Evolutionary conservation across 225 moss, liverwort and hornwort genomes (phyloP).

Genomic region (Pleurozium schreberi): DNA sequence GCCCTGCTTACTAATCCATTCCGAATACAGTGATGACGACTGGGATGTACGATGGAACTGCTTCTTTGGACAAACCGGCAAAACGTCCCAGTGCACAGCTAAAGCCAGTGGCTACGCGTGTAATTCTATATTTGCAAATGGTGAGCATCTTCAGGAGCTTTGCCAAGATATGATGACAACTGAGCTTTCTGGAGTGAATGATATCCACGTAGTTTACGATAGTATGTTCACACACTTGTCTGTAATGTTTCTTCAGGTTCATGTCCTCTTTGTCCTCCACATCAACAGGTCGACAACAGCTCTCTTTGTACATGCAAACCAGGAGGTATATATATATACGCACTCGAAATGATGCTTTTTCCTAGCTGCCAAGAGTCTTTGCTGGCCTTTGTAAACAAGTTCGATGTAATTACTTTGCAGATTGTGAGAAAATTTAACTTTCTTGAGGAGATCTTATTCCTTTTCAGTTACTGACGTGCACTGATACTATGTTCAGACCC

Average conservation of each 20-base stretch:
- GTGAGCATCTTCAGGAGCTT: not conserved
- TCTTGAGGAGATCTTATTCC: not conserved
- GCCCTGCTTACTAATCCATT: not conserved
- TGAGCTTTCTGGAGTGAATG: not conserved
- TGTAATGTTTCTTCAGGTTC: constrained; percentile 1
- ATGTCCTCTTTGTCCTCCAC: constrained; percentile 18
- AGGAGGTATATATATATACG: not conserved
- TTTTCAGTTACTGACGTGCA: not conserved
- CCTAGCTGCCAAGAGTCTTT: not conserved
- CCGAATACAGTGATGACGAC: not conserved
- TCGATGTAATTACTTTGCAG: not conserved
- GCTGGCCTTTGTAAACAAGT: not conserved
- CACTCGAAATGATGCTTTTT: not conserved
- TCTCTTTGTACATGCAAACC: constrained; percentile 27
- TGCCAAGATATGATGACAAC: not conserved
- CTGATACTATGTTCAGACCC: not conserved
- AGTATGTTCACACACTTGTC: not conserved
- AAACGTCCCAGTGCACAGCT: not conserved
- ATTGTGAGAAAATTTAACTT: not conserved
- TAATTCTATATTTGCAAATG: not conserved
- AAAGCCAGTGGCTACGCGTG: not conserved
- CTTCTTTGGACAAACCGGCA: not conserved
- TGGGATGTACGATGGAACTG: constrained; percentile 41
- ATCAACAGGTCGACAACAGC: not conserved
- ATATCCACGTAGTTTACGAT: not conserved